Base-by-base conservation (phyloP, 805 yeast genomes). In the Yamadazyma endophytica region DNA sequence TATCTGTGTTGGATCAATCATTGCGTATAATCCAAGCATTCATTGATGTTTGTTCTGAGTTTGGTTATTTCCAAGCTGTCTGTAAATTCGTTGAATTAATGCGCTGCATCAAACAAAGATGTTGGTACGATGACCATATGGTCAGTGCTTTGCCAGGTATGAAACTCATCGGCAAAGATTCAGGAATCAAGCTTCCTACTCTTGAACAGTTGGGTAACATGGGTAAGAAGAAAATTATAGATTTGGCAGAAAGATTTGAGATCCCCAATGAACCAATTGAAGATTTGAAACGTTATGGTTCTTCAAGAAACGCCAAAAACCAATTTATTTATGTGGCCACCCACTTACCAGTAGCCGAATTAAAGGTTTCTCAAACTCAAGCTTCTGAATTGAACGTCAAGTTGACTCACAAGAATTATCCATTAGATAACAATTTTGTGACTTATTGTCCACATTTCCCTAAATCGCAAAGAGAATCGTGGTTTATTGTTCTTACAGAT, bases 1-100 rank as follows among this genome's bases (percentile, higher is more conserved):
- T 88, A 9, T 80, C 97, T 0, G 95, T 92, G 7, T 63, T 92
- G 35, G 99, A 94, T 50, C 98, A 92, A 61, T 78, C 95, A 6
- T 65, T 92, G 49, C 95, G 98, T 73, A 82, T 92, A 40, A 60
- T 89, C 32, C 98, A 92, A 52, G 97, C 97, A 0, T 82, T 75
- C 44, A 80, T 90, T 37, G 99, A 92, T 58, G 86, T 85, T 13
- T 79, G 92, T 1, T 77, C 96, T 2, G 97, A 90, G 45, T 49
- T 79, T 43, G 96, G 96, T 0, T 81, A 76, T 45, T 62, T 79
- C 27, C 50, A 68, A 4, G 74, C 86, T 0, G 86, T 79, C 0
- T 39, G 78, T 44, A 68, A 67, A 33, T 69, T 88, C 34, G 70
- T 90, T 21, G 67, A 67, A 41, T 61, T 84, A 28, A 81, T 90